Evolutionary conservation across 2,329 filamentous ascomycete species (phyloP).

Genomic region (Trichoderma endophyticum): DNA sequence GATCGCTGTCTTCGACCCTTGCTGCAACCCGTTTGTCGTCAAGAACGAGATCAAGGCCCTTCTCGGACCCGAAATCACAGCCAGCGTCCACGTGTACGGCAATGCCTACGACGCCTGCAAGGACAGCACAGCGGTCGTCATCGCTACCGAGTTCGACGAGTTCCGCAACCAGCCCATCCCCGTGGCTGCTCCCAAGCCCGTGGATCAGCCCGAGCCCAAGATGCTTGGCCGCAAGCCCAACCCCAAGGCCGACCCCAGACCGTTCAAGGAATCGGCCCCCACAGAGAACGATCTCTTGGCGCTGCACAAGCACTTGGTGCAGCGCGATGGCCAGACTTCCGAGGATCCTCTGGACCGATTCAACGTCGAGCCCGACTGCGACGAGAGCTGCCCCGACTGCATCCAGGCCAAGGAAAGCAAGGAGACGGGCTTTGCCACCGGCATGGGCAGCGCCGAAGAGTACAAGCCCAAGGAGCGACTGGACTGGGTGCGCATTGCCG

Average conservation of each 20-base stretch:
- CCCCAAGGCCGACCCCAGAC: constrained; percentile 45
- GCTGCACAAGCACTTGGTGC: constrained; percentile 47
- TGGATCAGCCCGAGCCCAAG: constrained; percentile 30
- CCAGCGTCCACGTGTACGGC: constrained; percentile 46
- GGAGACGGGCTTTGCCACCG: constrained; percentile 39
- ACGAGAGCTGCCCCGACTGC: constrained; percentile 49
- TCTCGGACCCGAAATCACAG: constrained; percentile 39
- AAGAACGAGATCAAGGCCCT: constrained; percentile 49
- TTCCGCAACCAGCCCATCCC: constrained; percentile 45
- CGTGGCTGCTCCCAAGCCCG: constrained; percentile 27
- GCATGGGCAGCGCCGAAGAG: constrained; percentile 43
- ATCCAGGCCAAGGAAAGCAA: constrained; percentile 39
- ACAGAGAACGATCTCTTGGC: constrained; percentile 46
- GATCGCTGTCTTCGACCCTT: constrained; percentile 67
- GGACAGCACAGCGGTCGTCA: constrained; percentile 48
- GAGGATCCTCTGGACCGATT: constrained; percentile 47
- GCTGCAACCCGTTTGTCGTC: constrained; percentile 51
- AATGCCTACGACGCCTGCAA: constrained; percentile 50
- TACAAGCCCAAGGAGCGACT: constrained; percentile 47
- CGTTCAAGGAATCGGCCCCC: constrained; percentile 38
- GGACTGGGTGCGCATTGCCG: constrained; percentile 51
- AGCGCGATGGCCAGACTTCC: constrained; percentile 28
- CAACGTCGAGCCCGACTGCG: constrained; percentile 44
- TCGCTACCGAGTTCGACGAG: constrained; percentile 57
- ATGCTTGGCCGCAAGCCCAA: constrained; percentile 37